Conservation (phyloP, 2,329 filamentous ascomycete species). For the Ilyonectria destructans region DNA sequence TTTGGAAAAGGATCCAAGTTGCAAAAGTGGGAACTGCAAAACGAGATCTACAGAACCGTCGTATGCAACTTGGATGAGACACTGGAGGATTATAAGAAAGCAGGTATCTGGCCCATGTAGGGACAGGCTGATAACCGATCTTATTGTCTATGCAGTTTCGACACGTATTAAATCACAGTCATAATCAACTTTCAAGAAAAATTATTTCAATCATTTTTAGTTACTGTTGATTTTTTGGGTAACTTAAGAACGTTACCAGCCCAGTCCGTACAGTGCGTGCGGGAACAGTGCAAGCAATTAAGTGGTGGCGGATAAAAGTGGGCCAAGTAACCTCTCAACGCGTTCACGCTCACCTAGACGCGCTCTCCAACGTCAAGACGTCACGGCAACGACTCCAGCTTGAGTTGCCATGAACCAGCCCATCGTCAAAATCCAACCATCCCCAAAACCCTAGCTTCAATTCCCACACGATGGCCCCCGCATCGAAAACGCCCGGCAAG, state of each 20-base stretch:
- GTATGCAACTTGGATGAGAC: neutral
- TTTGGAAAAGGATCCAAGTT: neutral
- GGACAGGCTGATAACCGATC: neutral
- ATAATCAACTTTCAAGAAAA: no score
- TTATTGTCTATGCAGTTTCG: neutral
- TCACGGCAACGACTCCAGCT: conserved; percentile 36
- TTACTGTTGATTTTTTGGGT: no score
- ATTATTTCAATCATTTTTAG: no score
- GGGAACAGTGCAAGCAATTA: no score
- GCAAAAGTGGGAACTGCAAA: neutral
- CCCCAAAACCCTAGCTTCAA: neutral
- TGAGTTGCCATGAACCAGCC: conserved; percentile 24
- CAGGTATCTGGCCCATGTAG: neutral
- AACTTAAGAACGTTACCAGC: no score
- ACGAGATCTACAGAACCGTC: neutral
- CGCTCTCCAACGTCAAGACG: conserved; percentile 40
- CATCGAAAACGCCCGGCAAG: conserved; percentile 65
- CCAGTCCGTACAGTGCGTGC: no score
- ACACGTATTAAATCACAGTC: no score
- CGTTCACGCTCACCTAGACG: conserved; percentile 43
- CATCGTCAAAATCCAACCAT: conserved; percentile 14
- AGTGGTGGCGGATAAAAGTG: conserved; percentile 35
- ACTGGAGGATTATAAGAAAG: neutral
- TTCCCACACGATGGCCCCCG: conserved; percentile 53
- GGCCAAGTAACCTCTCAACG: conserved; percentile 48